Percentiles rank a stretch among this genome's conserved stretches.
Evolutionary conservation across 2,329 filamentous ascomycete species (phyloP).

Genomic region (Colletotrichum lentis): DNA sequence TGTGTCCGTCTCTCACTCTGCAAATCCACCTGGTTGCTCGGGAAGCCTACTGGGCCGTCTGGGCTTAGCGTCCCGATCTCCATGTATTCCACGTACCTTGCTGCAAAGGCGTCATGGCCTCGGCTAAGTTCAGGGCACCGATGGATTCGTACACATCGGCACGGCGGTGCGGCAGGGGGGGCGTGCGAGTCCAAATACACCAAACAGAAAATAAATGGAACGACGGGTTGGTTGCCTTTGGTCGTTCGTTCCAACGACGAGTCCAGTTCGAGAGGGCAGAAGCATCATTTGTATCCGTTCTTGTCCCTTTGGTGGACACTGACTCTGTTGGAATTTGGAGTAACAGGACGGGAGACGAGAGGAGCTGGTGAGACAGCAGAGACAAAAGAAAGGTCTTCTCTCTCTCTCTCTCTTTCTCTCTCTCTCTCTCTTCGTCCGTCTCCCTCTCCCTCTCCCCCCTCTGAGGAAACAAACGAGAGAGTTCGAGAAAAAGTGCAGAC

Average conservation of each 20-base stretch:
- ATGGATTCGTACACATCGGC: no score
- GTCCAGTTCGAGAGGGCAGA: not conserved
- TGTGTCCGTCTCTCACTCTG: not conserved
- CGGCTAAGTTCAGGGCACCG: not conserved
- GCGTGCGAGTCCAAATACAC: not conserved
- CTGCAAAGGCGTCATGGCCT: not conserved
- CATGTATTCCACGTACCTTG: constrained; percentile 6
- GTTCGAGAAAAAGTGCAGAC: not conserved
- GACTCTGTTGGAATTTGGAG: not conserved
- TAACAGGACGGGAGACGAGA: not conserved
- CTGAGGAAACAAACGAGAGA: not conserved
- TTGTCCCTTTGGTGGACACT: not conserved
- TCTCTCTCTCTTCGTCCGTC: not conserved
- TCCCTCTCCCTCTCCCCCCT: not conserved
- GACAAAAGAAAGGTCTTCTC: not conserved
- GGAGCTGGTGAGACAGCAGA: not conserved
- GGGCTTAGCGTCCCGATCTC: not conserved
- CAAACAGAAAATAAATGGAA: not conserved
- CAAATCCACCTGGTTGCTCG: no score
- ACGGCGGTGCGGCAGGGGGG: not conserved
- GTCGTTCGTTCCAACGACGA: not conserved
- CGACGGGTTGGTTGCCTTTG: not conserved
- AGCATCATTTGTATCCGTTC: not conserved
- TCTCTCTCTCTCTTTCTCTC: not conserved
- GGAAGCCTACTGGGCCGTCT: no score